Evolutionary conservation across 805 yeast genomes (phyloP).

Genomic region (Ogataea paradorogensis): DNA sequence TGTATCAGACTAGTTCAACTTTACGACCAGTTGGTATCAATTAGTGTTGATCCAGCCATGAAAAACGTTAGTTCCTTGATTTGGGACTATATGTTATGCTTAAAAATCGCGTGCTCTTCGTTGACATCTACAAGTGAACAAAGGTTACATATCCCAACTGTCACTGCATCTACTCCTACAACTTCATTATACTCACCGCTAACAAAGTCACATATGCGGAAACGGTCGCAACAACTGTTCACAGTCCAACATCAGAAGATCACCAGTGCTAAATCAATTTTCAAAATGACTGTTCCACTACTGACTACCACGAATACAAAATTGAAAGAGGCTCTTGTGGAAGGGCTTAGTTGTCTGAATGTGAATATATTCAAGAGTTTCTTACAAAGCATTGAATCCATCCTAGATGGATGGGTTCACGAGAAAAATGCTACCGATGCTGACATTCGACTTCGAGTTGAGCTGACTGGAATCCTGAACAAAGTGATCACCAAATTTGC

Average conservation of each 20-base stretch:
- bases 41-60: slow-evolving; percentile 41
- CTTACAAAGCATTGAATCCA: slow-evolving; percentile 68
- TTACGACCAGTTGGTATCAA: slow-evolving; percentile 61
- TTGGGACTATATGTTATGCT: slow-evolving; percentile 56
- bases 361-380: slow-evolving; percentile 83
- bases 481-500: slow-evolving; percentile 66
- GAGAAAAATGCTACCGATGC: slow-evolving; percentile 30
- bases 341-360: slow-evolving; percentile 86
- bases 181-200: slow-evolving; percentile 39
- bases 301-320: slow-evolving; percentile 64
- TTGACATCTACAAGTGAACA: slow-evolving; percentile 88
- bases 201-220: slow-evolving; percentile 62
- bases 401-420: slow-evolving; percentile 55
- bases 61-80: slow-evolving; percentile 28
- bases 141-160: slow-evolving; percentile 57
- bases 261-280: slow-evolving; percentile 87
- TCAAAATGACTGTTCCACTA: slow-evolving; percentile 82
- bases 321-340: slow-evolving; percentile 82
- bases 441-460: slow-evolving; percentile 51
- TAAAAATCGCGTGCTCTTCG: slow-evolving; percentile 89
- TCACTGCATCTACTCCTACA: slow-evolving; percentile 10
- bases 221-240: slow-evolving; percentile 73
- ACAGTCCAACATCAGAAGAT: slow-evolving; percentile 87
- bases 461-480: slow-evolving; percentile 70
- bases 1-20: slow-evolving; percentile 86